These are phyloP conservation scores for Coniferiporia sulphurascens DNA, from an alignment of 1,284 basidiomycete species.

Conservation along the genomic window DNA sequence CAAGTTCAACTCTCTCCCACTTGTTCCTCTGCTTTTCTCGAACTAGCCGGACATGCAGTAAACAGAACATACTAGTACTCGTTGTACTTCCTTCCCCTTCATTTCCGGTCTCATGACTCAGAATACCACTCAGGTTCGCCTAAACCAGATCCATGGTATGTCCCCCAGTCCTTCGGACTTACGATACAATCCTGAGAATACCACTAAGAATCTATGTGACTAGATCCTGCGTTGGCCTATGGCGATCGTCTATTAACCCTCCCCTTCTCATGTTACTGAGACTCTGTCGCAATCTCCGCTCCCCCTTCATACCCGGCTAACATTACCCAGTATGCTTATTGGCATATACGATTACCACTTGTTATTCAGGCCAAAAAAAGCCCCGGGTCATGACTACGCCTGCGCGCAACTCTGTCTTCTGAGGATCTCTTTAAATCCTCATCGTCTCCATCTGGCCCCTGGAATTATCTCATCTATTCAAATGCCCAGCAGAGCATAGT, in stretches of 20 bases:
- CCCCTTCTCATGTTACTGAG: slow-evolving; percentile 6
- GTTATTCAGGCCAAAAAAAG: no score
- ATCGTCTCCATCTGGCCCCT: no score
- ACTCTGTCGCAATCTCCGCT: not conserved
- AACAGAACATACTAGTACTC: no score
- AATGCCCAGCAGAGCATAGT: no score
- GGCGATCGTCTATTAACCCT: not conserved
- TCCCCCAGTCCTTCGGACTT: not conserved
- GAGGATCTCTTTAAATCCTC: no score
- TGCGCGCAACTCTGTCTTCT: no score
- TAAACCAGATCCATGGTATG: slow-evolving; percentile 6
- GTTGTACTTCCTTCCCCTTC: not conserved
- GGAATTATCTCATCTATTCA: no score
- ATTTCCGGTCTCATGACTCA: not conserved
- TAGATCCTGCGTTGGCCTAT: not conserved
- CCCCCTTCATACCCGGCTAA: not conserved
- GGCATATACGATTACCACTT: no score
- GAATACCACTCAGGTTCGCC: not conserved
- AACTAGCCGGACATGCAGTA: no score
- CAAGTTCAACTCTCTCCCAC: no score
- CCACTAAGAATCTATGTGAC: slow-evolving; percentile 1
- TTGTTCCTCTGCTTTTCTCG: no score
- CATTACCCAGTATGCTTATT: not conserved
- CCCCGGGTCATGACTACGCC: no score
- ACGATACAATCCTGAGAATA: slow-evolving; percentile 4